Percentiles rank a stretch among this genome's conserved stretches.
phyloP scores from a whole-genome alignment of 148 eudicot species.

The Pharnaceum exiguum region DNA sequence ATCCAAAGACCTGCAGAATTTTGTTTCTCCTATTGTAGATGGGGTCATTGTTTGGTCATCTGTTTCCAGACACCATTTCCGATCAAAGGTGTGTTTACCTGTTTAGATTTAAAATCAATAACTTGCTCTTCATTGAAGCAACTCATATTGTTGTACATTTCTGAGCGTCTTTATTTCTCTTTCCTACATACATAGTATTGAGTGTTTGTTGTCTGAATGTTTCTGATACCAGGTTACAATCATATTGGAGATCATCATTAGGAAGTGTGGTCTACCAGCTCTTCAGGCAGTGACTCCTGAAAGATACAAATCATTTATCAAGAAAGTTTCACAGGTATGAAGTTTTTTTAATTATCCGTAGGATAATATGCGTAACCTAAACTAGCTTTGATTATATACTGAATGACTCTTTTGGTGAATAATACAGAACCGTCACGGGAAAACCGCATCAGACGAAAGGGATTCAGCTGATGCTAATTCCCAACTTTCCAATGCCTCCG shows the following conservation, averaged over 20 bases:
- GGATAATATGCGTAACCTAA: not conserved
- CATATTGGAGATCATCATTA: slow-evolving; percentile 77
- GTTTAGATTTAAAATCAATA: too few species aligned
- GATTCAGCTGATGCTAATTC: slow-evolving; percentile 23
- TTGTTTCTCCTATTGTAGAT: slow-evolving; percentile 51
- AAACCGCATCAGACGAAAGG: slow-evolving; percentile 41
- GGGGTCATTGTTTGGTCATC: slow-evolving; percentile 84
- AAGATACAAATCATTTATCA: slow-evolving; percentile 56
- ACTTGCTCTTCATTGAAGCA: not conserved
- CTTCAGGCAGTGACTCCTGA: slow-evolving; percentile 55
- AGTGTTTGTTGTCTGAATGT: not conserved
- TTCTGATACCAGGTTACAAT: slow-evolving; percentile 55
- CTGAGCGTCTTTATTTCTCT: not conserved
- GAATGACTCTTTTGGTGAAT: not conserved
- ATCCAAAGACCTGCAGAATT: slow-evolving; percentile 54
- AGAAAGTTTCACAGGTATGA: slow-evolving; percentile 56
- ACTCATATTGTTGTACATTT: not conserved
- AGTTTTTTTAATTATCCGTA: not conserved
- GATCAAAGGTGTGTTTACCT: slow-evolving; percentile 50
- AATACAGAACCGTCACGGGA: slow-evolving; percentile 76
- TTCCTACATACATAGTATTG: not conserved
- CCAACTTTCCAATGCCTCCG: slow-evolving; percentile 26
- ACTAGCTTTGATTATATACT: not conserved
- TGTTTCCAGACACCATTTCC: slow-evolving; percentile 83
- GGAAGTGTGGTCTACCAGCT: slow-evolving; percentile 71